Percentiles rank a stretch among this genome's conserved stretches.
Evolutionary conservation across 1,284 basidiomycete species (phyloP).

Genomic region (Amylostereum chailletii): DNA sequence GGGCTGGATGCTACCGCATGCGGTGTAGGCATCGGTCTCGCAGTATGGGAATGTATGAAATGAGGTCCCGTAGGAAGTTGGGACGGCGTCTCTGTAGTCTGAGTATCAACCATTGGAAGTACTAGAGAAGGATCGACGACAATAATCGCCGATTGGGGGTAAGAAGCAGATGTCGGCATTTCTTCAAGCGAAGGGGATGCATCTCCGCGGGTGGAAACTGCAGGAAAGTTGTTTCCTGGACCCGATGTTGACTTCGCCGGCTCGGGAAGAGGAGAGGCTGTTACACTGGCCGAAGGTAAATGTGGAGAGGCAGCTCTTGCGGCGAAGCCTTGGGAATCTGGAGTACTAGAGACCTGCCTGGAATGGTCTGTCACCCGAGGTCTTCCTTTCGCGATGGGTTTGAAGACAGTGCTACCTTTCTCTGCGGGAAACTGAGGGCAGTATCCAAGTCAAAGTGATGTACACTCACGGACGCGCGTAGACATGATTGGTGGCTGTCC

Average conservation of each 20-base stretch:
- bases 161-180: no score
- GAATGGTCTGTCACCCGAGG: slow-evolving; percentile 27
- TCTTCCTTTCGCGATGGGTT: slow-evolving; percentile 50
- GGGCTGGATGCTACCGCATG: no score
- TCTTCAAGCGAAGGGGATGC: no score
- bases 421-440: slow-evolving; percentile 30
- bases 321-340: slow-evolving; percentile 16
- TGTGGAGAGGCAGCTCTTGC: background rate
- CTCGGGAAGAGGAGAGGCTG: background rate
- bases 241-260: background rate
- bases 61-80: no score
- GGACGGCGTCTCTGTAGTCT: no score
- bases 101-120: no score
- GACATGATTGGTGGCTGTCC: slow-evolving; percentile 38
- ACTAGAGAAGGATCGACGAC: no score
- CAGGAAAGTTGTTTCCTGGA: background rate
- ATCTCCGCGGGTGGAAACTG: background rate
- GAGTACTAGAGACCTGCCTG: slow-evolving; percentile 27
- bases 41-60: no score
- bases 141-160: no score
- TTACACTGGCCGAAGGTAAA: background rate
- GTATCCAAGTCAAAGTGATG: slow-evolving; percentile 1
- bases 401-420: slow-evolving; percentile 63
- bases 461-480: slow-evolving; percentile 65
- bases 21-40: no score